Evolutionary conservation across 2,329 filamentous ascomycete genomes (phyloP), one percentile per base, ranked within the genome.

Genomic region (Talaromyces amestolkiae): DNA sequence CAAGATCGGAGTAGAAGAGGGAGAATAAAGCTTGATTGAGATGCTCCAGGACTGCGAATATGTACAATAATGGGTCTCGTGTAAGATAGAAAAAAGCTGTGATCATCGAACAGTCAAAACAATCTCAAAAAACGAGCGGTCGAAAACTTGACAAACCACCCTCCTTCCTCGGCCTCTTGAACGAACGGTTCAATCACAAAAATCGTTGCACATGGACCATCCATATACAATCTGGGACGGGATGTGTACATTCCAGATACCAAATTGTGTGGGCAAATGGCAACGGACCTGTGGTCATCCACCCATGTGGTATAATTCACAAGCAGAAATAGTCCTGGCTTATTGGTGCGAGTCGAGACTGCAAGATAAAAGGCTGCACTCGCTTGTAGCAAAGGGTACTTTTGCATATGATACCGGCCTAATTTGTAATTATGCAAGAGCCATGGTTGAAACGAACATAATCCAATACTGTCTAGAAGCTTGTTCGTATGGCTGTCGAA

Each of bases 11-110:
- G 24, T 33, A 56, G 53, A 31, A 41, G 10, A 41, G 60, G 47
- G 47, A 54, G 22, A 24, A 62, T 62, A 62, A 62, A 62, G 47
- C 35, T 62, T 51, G 22, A 41, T 43, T 62, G 35, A 54, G 11
- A 13, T 33, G 45, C 37, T 33, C 8, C 6, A 43, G 22, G 13
- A 31, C 8, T 19, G 17, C 31, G 7, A 6, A 59, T 45, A 13
- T 58, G 33, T 39, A 58, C 24, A 17, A 37, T 7, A 33, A 53
- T 2, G 3, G 31, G 9, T 31, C 15, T 53, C 7, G 49, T 53
- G 27, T 33, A 53, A 53, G 49, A n/a, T 53, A 53, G 24, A 53
- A 17, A 8, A 4, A n/a, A 10, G 49, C 2, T 33, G 6, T 33
- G 9, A 31, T 31, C 1, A n/a, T 33, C 49, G 27, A 19, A 53